Evolutionary conservation across 2,329 filamentous ascomycete genomes (phyloP), one percentile per base, ranked within the genome.

Genomic region (Saccharata proteae): DNA sequence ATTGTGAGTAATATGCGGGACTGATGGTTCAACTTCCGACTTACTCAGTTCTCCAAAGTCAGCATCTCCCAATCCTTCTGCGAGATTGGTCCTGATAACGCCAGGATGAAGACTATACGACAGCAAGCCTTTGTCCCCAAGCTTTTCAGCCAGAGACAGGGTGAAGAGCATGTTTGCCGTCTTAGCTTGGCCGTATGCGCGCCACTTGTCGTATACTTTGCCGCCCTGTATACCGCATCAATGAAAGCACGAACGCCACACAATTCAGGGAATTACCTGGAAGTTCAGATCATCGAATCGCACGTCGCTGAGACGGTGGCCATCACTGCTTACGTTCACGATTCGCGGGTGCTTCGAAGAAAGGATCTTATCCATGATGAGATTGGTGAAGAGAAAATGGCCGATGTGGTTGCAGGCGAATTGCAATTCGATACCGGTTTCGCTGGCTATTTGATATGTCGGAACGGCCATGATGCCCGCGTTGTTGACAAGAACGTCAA

Each of bases 391-490:
- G 0, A 65, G 38, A 8, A 57, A 58, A 35, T 60, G 60, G 3
- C 57, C 61, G 29, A 65, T 36, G 40, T 64, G 57, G 35, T 65
- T 65, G 2, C 54, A 61, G 16, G 54, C 61, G 36, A 64, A 58
- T 27, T 64, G 59, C 9, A 53, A 43, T 40, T 67, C 62, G 40
- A 60, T 58, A 16, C 59, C 60, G n/a, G n/a, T n/a, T n/a, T n/a
- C n/a, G 23, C 64, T 58, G 15, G 45, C 38, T 1, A 56, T 61
- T 3, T 42, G 32, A 9, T 34, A 30, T 15, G 26, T 44, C 1
- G 39, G 49, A 18, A 55, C 45, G n/a, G 55, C 55, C 46, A 48
- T 48, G 14, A 48, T 43, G 10, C 41, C 46, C 3, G 59, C 52
- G 14, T 61, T 62, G 37, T 56, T 51, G 16, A 63, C 47, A 2